Base-by-base conservation (phyloP, 441 rosid genomes). In the Aleurites moluccanus region DNA sequence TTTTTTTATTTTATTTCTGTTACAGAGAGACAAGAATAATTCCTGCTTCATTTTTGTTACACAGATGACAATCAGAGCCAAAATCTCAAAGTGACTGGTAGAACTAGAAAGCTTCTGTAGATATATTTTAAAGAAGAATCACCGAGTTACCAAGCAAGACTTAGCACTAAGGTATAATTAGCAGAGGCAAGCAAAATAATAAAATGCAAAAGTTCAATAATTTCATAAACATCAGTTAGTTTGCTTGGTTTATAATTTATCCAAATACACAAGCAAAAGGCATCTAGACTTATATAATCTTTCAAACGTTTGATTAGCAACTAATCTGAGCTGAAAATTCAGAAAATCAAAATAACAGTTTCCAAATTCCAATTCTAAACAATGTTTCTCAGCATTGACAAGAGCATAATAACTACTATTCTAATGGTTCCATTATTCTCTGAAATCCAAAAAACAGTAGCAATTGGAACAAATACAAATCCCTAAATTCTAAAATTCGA, bases 271-370 rank as follows among this genome's bases (percentile, higher is more conserved):
- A n/a, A n/a, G n/a, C n/a, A n/a, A n/a, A n/a, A n/a, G n/a, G n/a
- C n/a, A n/a, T n/a, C n/a, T n/a, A n/a, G n/a, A n/a, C n/a, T n/a
- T n/a, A n/a, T n/a, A n/a, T n/a, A n/a, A n/a, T n/a, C n/a, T n/a
- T n/a, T n/a, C n/a, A n/a, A n/a, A n/a, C n/a, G n/a, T n/a, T n/a
- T n/a, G n/a, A n/a, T 11, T 33, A 50, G 44, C 10, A 50, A 23
- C 18, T 45, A 13, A 42, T n/a, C 33, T 52, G 10, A 67, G 25
- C 23, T 69, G 64, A 14, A 28, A 52, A 52, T 23, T 52, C 21
- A 3, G 25, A 16, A 30, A 52, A 30, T 74, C 75, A 78, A 35
- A 55, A 16, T 7, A 69, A 55, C 21, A 69, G 18, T 63, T 53
- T 38, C 40, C 6, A 0, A 38, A 38, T 6, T 38, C 3, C 67